Evolutionary conservation across 345 rosid genomes (phyloP), one percentile per base, ranked within the genome.

Genomic region (Corchorus capsularis): DNA sequence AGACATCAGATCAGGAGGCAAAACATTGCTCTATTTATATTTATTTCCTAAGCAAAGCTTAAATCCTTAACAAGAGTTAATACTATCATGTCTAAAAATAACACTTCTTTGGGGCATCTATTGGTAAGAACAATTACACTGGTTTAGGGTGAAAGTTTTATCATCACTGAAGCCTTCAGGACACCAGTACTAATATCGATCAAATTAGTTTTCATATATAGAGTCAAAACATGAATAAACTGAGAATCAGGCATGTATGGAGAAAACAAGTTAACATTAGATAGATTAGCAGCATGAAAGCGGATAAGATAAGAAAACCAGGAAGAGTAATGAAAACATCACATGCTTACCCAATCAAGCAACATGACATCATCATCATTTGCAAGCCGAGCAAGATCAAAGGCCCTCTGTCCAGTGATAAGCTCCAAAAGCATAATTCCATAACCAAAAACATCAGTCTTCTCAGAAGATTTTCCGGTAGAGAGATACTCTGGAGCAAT

Each of bases 401-500:
- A 93, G 6, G 99, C 98, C 81, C 99, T 87, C 77, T 95, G 99
- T 79, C 99, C 98, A 12, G 99, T 95, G 57, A 95, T 89, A 3
- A 95, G 90, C 83, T 95, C 99, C 4, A 95, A 79, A 75, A 95
- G 98, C 99, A 95, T 95, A 80, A 95, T 92, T 10, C 99, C 98
- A 54, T 95, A 95, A 12, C 99, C 99, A 53, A 95, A 95, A 74
- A 93, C 99, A 64, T 95, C 98, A 3, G 99, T 95, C 81, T 95
- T 95, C 88, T 95, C 99, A 0, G 99, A 95, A 3, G 99, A 95
- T 75, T 93, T 95, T 7, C 99, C 99, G 0, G 98, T 93, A 0
- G 99, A 93, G 60, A 95, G 96, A 81, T 95, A 95, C 54, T 95
- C 99, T 0, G 98, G 99, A 81, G 99, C 99, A 13, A 95, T 95